Percentiles rank a stretch among this genome's conserved stretches.
Conservation (phyloP, 1,284 basidiomycete genomes). For the Leccinum variabile region DNA sequence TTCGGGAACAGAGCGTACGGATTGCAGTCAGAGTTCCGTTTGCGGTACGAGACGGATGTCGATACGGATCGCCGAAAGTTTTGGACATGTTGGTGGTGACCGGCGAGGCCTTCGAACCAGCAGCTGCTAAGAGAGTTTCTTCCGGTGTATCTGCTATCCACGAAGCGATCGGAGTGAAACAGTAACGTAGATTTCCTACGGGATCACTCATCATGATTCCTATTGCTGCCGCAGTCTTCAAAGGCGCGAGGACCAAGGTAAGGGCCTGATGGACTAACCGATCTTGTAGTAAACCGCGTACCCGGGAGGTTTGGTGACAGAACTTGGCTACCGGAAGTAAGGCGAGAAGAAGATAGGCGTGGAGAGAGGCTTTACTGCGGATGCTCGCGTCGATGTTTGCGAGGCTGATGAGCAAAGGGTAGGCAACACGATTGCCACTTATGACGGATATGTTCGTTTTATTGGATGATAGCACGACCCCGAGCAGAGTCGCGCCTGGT, state of each 20-base stretch:
- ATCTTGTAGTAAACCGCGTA: neutral
- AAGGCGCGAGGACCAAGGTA: neutral
- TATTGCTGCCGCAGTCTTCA: neutral
- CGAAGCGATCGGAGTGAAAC: neutral
- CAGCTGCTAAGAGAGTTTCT: neutral
- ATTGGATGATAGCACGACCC: neutral
- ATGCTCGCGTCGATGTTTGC: neutral
- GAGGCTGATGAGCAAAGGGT: neutral
- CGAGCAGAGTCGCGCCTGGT: neutral
- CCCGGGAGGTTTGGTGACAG: neutral
- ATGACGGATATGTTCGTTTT: neutral
- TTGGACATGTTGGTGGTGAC: neutral
- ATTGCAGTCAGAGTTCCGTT: neutral
- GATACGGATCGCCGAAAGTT: neutral
- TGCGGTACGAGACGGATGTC: neutral
- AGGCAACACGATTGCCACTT: neutral
- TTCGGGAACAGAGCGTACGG: neutral
- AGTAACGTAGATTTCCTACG: neutral
- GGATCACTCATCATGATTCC: neutral
- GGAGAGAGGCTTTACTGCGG: neutral
- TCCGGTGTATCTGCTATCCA: neutral
- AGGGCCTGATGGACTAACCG: neutral
- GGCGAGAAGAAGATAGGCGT: neutral
- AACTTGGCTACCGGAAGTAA: neutral
- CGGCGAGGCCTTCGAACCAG: neutral